These are phyloP conservation scores for Candida qinlingensis DNA, from an alignment of 805 yeast species.

Conservation along the genomic window DNA sequence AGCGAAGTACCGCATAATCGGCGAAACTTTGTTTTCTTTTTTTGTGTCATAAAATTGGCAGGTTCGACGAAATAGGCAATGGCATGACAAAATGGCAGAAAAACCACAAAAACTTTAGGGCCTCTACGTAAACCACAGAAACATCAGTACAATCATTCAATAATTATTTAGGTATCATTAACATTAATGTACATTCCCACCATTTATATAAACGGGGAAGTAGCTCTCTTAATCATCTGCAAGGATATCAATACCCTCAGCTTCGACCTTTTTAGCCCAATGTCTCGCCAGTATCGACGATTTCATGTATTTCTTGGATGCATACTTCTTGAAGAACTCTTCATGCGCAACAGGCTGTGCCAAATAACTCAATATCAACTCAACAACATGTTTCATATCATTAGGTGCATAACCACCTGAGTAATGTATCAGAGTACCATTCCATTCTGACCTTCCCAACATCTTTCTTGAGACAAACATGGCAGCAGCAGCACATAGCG, in stretches of 20 bases:
- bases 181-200: not conserved
- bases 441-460: constrained; percentile 68
- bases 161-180: not conserved
- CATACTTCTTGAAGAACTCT: constrained; percentile 89
- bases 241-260: constrained; percentile 12
- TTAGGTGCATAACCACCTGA: constrained; percentile 81
- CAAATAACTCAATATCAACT: constrained; percentile 69
- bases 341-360: constrained; percentile 81
- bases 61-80: too few species aligned
- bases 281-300: constrained; percentile 73
- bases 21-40: too few species aligned
- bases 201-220: not conserved
- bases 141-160: too few species aligned
- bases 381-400: constrained; percentile 67
- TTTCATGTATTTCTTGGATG: constrained; percentile 81
- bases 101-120: too few species aligned
- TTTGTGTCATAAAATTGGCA: too few species aligned
- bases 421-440: constrained; percentile 80
- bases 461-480: constrained; percentile 78
- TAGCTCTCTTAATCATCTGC: not conserved
- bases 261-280: constrained; percentile 63
- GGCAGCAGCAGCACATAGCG: constrained; percentile 80
- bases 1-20: too few species aligned
- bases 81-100: too few species aligned
- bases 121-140: too few species aligned